Evolutionary conservation across 176 grass and related monocot species (phyloP).

Genomic region (Echinochloa phyllopogon): DNA sequence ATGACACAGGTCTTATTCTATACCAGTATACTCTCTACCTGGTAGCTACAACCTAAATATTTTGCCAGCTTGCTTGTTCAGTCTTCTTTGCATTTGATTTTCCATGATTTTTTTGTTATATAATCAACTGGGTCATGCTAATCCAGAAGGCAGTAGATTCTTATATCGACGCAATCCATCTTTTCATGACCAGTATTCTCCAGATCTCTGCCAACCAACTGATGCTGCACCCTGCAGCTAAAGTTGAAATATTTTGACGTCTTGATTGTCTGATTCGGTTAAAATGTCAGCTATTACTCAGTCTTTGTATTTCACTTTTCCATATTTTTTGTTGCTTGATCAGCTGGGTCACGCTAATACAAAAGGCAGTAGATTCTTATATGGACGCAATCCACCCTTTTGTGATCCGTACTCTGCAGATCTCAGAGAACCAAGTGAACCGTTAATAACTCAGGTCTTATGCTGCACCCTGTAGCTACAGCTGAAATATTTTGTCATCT

Average conservation of each 20-base stretch:
- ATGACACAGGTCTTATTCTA: neutral
- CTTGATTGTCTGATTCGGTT: neutral
- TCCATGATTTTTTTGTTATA: neutral
- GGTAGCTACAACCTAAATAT: neutral
- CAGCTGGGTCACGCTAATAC: neutral
- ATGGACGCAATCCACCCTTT: neutral
- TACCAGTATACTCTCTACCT: neutral
- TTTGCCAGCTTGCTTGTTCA: neutral
- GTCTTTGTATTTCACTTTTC: neutral
- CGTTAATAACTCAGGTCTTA: conserved; percentile 63
- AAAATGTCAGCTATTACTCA: conserved; percentile 24
- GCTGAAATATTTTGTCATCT: neutral
- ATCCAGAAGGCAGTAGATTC: neutral
- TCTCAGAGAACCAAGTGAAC: conserved; percentile 36
- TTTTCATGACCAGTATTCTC: conserved; percentile 40
- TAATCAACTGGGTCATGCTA: neutral
- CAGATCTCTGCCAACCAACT: conserved; percentile 37
- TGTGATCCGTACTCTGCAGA: conserved; percentile 46
- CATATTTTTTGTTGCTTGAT: neutral
- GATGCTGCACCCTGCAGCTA: neutral
- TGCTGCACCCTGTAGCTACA: neutral
- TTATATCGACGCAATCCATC: neutral
- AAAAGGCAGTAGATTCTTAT: neutral
- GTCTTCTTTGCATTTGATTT: neutral
- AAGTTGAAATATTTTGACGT: neutral